These are phyloP conservation scores for Phyllosticta ampelicida DNA, from an alignment of 2,329 filamentous ascomycete genomes.

Conservation along the genomic window DNA sequence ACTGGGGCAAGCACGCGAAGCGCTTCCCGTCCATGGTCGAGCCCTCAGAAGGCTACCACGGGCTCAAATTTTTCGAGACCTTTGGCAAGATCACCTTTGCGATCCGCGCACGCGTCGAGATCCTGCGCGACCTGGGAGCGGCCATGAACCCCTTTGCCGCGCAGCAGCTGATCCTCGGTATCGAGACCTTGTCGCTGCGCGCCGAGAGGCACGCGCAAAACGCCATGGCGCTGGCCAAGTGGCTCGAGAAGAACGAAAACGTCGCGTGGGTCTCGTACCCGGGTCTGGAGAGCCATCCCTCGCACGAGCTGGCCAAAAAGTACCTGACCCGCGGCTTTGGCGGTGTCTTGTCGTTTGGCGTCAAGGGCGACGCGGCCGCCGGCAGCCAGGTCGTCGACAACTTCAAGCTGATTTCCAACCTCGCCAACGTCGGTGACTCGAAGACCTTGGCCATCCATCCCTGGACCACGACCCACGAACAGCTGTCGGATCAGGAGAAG, in stretches of 20 bases:
- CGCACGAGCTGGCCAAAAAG: slow-evolving; percentile 71
- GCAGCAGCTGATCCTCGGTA: slow-evolving; percentile 78
- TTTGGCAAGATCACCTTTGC: slow-evolving; percentile 76
- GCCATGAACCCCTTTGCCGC: slow-evolving; percentile 82
- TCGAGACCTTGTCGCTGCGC: slow-evolving; percentile 82
- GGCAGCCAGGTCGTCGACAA: slow-evolving; percentile 84
- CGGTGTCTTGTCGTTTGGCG: slow-evolving; percentile 84
- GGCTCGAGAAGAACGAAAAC: slow-evolving; percentile 72
- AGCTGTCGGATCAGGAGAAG: slow-evolving; percentile 75
- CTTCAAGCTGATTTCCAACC: slow-evolving; percentile 90
- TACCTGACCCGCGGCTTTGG: slow-evolving; percentile 79
- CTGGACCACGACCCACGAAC: slow-evolving; percentile 91
- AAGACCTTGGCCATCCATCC: slow-evolving; percentile 95
- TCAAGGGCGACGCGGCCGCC: slow-evolving; percentile 76
- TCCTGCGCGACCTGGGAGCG: slow-evolving; percentile 75
- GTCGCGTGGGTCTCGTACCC: slow-evolving; percentile 94
- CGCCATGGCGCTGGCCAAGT: slow-evolving; percentile 65
- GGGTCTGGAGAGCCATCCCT: slow-evolving; percentile 70
- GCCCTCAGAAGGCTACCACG: slow-evolving; percentile 81
- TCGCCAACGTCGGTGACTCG: slow-evolving; percentile 91
- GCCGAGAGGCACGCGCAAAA: slow-evolving; percentile 81
- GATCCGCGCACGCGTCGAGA: slow-evolving; percentile 78
- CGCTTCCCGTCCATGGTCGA: slow-evolving; percentile 92
- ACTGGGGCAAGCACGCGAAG: slow-evolving; percentile 75
- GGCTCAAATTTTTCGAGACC: slow-evolving; percentile 87